Conservation (phyloP, 2,329 filamentous ascomycete species). For the Fusarium sororula region DNA sequence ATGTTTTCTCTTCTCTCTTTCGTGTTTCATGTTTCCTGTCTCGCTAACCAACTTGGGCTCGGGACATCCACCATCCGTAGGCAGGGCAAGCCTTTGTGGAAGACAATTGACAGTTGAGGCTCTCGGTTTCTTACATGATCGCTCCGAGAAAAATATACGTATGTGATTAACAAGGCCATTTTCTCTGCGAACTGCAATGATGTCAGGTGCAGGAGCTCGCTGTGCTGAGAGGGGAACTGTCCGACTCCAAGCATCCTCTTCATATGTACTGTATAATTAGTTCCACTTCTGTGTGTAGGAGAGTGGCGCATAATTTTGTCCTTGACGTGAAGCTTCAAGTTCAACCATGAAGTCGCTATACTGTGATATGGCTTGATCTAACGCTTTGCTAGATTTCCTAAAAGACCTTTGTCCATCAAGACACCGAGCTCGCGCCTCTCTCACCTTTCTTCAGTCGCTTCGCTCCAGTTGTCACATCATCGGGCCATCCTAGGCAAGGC, state of each 20-base stretch:
- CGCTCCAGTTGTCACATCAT: not conserved
- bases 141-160: not conserved
- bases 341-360: not conserved
- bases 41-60: not conserved
- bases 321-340: not conserved
- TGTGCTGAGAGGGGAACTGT: not conserved
- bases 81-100: not conserved
- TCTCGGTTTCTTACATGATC: slow-evolving; percentile 2
- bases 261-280: not conserved
- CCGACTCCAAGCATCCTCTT: not conserved
- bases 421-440: not conserved
- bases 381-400: not conserved
- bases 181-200: not conserved
- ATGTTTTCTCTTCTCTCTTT: slow-evolving; percentile 1
- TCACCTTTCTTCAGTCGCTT: not conserved
- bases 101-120: not conserved
- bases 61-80: not conserved
- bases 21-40: not conserved
- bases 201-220: not conserved
- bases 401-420: not conserved
- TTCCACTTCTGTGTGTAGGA: not conserved
- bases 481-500: slow-evolving; percentile 7
- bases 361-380: not conserved
- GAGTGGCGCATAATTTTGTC: not conserved
- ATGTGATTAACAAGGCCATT: not conserved